Conservation (phyloP, 176 grass and related monocot species). For the Juncus effusus region DNA sequence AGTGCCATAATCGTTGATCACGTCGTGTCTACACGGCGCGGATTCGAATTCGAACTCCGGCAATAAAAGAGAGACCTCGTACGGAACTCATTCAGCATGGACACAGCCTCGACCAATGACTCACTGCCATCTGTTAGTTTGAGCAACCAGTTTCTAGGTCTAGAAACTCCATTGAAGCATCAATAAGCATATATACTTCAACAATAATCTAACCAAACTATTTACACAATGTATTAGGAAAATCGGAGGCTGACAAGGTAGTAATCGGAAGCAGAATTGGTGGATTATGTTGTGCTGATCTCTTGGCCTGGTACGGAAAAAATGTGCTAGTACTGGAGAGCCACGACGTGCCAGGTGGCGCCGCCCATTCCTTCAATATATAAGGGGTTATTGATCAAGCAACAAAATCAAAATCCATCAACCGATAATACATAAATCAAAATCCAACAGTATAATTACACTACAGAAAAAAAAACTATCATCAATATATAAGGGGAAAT, state of each 20-base stretch:
- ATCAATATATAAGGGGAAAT: too few relatives aligned
- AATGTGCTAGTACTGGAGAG: conserved; percentile 89
- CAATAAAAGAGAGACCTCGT: conserved; percentile 13
- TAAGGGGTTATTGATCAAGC: conserved; percentile 32
- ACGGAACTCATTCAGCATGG: conserved; percentile 22
- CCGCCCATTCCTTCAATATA: conserved; percentile 90
- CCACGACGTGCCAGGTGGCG: conserved; percentile 79
- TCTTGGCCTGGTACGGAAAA: conserved; percentile 76
- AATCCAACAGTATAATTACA: too few relatives aligned
- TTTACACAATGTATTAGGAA: conserved; percentile 33
- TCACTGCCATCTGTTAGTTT: conserved; percentile 27
- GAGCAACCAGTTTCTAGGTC: conserved; percentile 35
- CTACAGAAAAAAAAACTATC: too few relatives aligned
- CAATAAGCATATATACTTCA: background rate
- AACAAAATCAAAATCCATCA: too few relatives aligned
- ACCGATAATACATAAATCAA: too few relatives aligned
- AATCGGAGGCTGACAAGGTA: conserved; percentile 68
- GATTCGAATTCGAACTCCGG: conserved; percentile 11
- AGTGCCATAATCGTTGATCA: conserved; percentile 10
- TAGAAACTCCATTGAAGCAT: background rate
- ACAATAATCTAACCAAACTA: background rate
- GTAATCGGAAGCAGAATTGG: conserved; percentile 88
- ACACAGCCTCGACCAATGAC: conserved; percentile 14
- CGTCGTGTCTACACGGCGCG: background rate
- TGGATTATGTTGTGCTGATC: conserved; percentile 74